Conservation (phyloP, 306 rosid genomes). For the Dalbergia cochinchinensis region DNA sequence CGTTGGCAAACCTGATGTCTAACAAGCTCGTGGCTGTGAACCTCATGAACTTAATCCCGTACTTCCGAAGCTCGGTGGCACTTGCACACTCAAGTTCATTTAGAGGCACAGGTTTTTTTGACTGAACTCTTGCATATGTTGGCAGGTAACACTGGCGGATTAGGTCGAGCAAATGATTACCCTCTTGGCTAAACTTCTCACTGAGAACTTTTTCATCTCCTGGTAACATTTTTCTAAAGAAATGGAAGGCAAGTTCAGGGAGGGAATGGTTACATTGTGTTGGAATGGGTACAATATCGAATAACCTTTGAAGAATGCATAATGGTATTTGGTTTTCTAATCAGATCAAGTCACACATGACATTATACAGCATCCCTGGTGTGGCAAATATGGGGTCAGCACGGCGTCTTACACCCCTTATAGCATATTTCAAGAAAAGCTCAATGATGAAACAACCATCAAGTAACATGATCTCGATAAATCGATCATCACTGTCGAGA, state of each 20-base stretch:
- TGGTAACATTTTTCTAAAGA: constrained; percentile 51
- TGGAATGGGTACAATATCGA: constrained; percentile 57
- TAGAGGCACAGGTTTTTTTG: neutral
- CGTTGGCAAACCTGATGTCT: constrained; percentile 56
- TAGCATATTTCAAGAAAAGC: constrained; percentile 53
- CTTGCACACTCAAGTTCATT: constrained; percentile 39
- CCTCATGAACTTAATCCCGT: constrained; percentile 58
- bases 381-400: constrained; percentile 57
- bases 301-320: constrained; percentile 55
- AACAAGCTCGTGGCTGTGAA: constrained; percentile 47
- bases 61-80: constrained; percentile 34
- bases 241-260: constrained; percentile 55
- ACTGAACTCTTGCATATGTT: constrained; percentile 22
- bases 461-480: constrained; percentile 57
- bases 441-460: constrained; percentile 75
- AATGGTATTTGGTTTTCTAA: constrained; percentile 72
- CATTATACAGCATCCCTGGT: constrained; percentile 40
- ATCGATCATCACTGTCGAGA: constrained; percentile 34
- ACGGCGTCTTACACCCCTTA: constrained; percentile 53
- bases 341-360: constrained; percentile 57
- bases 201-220: constrained; percentile 45
- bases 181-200: constrained; percentile 57
- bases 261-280: constrained; percentile 44
- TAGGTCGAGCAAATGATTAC: constrained; percentile 64
- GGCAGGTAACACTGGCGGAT: constrained; percentile 62